These are phyloP conservation scores for Filobasidium floriforme DNA, from an alignment of 768 basidiomycete genomes.

Conservation along the genomic window DNA sequence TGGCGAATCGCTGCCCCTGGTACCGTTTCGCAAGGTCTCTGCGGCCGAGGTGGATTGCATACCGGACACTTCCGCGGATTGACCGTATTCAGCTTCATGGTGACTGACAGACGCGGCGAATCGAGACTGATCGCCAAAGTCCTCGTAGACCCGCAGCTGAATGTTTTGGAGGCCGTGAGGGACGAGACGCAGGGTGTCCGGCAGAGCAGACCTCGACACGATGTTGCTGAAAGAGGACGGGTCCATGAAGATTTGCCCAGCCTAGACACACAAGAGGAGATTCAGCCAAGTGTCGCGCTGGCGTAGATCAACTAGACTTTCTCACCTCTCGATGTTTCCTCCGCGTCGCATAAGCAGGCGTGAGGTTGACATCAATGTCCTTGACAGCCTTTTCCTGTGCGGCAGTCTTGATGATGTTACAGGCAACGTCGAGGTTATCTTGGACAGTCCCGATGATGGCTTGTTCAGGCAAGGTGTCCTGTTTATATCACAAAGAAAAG, in stretches of 20 bases:
- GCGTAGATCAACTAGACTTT: conserved; percentile 45
- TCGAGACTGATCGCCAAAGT: conserved; percentile 62
- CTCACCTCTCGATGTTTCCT: conserved; percentile 68
- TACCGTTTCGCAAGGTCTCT: conserved; percentile 12
- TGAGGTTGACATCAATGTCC: conserved; percentile 87
- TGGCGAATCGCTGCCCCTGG: neutral
- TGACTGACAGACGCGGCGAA: conserved; percentile 47
- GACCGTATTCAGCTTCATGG: conserved; percentile 32
- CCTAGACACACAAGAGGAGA: conserved; percentile 23
- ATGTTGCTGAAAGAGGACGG: conserved; percentile 53
- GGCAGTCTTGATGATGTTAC: conserved; percentile 88
- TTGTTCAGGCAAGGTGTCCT: conserved; percentile 72
- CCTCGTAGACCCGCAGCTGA: conserved; percentile 87
- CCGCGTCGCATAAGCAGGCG: conserved; percentile 69
- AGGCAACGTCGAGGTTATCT: conserved; percentile 89
- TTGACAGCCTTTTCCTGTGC: conserved; percentile 91
- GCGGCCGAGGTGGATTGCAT: conserved; percentile 19
- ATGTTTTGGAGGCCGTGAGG: conserved; percentile 68
- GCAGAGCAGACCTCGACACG: conserved; percentile 69
- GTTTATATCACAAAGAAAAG: neutral
- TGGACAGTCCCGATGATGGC: conserved; percentile 68
- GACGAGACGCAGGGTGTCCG: conserved; percentile 81
- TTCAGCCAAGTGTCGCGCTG: neutral
- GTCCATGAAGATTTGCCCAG: conserved; percentile 80
- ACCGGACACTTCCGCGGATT: conserved; percentile 54